These are phyloP conservation scores for Bonia amplexicaulis DNA, from an alignment of 176 grass and related monocot genomes.

Conservation along the genomic window DNA sequence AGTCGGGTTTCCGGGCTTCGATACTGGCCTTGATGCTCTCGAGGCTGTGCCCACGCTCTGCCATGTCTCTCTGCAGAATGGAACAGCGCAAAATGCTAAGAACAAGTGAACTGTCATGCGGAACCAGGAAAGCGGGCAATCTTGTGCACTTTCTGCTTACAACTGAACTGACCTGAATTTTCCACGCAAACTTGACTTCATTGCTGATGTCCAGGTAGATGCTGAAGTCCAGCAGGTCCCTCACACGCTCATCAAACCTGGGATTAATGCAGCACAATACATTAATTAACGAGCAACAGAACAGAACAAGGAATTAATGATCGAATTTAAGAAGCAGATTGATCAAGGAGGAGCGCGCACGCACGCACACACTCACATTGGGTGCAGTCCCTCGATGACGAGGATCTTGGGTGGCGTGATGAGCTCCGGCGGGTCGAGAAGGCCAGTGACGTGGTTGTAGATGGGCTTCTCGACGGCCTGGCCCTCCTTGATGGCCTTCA, in stretches of 20 bases:
- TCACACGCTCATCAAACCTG: conserved; percentile 51
- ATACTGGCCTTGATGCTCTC: conserved; percentile 58
- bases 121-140: not conserved
- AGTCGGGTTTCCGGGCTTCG: conserved; percentile 45
- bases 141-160: not conserved
- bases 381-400: conserved; percentile 53
- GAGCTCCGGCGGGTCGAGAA: conserved; percentile 52
- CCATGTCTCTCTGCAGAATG: conserved; percentile 45
- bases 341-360: not conserved
- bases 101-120: not conserved
- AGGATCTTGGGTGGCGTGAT: conserved; percentile 60
- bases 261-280: not conserved
- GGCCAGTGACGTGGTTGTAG: conserved; percentile 60
- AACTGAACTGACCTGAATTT: conserved; percentile 43
- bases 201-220: conserved; percentile 57
- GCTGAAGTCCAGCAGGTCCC: conserved; percentile 54
- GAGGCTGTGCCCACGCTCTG: conserved; percentile 50
- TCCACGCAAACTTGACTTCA: conserved; percentile 61
- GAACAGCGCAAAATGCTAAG: not conserved
- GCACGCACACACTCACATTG: conserved; percentile 29
- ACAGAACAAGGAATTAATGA: not conserved
- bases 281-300: not conserved
- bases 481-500: conserved; percentile 55
- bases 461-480: conserved; percentile 57
- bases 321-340: not conserved